These are phyloP conservation scores for Backusella morwellensis DNA, from an alignment of 192 early-diverging fungal species.

Conservation along the genomic window DNA sequence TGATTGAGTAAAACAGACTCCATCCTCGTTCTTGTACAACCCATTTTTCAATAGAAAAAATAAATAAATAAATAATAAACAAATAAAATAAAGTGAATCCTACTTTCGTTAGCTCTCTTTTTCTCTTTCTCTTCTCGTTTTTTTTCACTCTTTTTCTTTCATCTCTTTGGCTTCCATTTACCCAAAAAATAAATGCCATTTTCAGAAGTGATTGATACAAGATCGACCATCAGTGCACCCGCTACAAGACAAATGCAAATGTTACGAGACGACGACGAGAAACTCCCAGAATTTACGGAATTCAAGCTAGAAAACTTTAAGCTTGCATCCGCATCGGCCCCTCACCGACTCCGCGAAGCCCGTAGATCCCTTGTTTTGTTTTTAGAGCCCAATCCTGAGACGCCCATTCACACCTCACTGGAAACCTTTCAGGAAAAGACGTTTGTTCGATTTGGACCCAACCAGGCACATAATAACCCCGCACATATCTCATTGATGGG, in stretches of 20 bases:
- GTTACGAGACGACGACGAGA: not conserved
- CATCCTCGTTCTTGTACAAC: conserved; percentile 15
- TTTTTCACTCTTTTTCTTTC: not conserved
- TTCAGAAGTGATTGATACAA: conserved; percentile 7
- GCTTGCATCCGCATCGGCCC: not conserved
- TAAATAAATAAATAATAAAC: not conserved
- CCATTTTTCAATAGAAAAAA: not conserved
- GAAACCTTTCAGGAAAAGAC: conserved; percentile 32
- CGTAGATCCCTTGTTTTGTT: conserved; percentile 25
- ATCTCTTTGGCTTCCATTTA: not conserved
- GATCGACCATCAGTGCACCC: conserved; percentile 9
- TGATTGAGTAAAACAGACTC: not conserved
- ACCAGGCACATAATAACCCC: conserved; percentile 32
- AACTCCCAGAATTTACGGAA: conserved; percentile 22
- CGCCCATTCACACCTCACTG: conserved; percentile 19
- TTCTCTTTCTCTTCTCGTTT: conserved; percentile 1
- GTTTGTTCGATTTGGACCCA: conserved; percentile 29
- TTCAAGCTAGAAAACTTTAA: conserved; percentile 26
- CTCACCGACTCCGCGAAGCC: conserved; percentile 31
- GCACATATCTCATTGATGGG: conserved; percentile 29
- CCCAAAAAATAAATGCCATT: not conserved
- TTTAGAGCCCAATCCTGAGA: conserved; percentile 21
- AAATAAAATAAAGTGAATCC: conserved; percentile 1
- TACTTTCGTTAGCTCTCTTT: not conserved
- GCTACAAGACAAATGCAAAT: not conserved